Evolutionary conservation across 2,329 filamentous ascomycete genomes (phyloP), one percentile per base, ranked within the genome.

Genomic region (Neocatenulostroma microsporum): DNA sequence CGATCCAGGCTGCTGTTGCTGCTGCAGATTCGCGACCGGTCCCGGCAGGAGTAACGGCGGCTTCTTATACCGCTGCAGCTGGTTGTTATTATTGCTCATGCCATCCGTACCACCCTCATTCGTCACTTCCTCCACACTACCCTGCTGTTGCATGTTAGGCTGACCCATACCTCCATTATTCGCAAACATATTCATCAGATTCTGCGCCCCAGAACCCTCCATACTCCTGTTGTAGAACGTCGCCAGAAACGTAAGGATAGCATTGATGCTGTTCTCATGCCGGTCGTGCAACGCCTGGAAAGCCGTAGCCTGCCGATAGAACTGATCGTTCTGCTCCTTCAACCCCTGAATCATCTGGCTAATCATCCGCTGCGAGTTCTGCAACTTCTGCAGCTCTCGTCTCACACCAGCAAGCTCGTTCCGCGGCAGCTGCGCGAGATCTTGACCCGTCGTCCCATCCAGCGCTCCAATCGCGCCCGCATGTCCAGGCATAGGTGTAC

Each of bases 181-280:
- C 4, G 80, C 78, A 55, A 96, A 84, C 55, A 94, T 81, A 49
- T 93, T 88, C 38, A 83, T 79, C 27, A 96, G 74, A 42, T 84
- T 89, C 54, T 84, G 78, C 2, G 76, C 71, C 13, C 76, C 80
- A 50, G 89, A 82, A 23, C 88, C 85, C 57, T 95, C 88, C 33
- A 98, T 66, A 45, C 86, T 94, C 54, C 93, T 82, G 45, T 94
- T 83, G 64, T 96, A 98, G 27, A 98, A 89, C 10, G 93, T 96
- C 30, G 89, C 91, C 14, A 98, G 73, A 61, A 98, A 96, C 33
- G 88, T 94, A 27, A 98, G 73, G 44, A 98, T 96, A n/a, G 89
- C 89, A 55, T 95, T 96, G 62, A 98, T 96, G 1, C 89, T 95
- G 57, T 89, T 94, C 58, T 98, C 91, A 55, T 98, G 91, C n/a